Evolutionary conservation across 2,329 filamentous ascomycete genomes (phyloP), one percentile per base, ranked within the genome.

Genomic region (Fusarium proliferatum): DNA sequence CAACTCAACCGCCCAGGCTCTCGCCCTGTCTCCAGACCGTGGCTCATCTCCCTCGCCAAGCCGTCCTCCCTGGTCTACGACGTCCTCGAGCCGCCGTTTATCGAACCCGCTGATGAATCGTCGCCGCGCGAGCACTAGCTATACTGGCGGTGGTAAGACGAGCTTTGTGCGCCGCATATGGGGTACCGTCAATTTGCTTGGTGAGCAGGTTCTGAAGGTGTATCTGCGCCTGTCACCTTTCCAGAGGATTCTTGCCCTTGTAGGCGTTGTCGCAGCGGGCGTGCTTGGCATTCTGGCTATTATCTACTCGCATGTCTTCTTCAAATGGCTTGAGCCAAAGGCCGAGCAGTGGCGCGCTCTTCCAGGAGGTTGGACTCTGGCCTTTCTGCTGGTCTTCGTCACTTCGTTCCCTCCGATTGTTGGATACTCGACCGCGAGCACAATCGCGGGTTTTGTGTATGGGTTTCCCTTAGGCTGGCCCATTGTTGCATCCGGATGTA

Each of bases 361-460:
- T 9, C 88, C 86, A 2, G 91, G 88, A 59, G 96, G 94, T 48
- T 96, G 90, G 86, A 85, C 89, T 67, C 88, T 98, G 56, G 86
- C 96, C 43, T 97, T 94, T 89, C 81, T 88, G 38, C 85, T 94
- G 76, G 92, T 93, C 41, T 94, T 95, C 80, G 80, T 88, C 45
- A 92, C 95, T 21, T 94, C 92, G 5, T 97, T 97, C 81, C 95
- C 95, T 26, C 95, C 95, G 5, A 82, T 97, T 77, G 92, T 98
- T 72, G 95, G 95, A 19, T 97, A 97, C 85, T 94, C 92, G 69
- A 94, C 92, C 3, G 91, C 92, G 76, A 83, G 86, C 66, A 89
- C 86, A 33, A 80, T 89, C 33, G 83, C 86, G 11, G 86, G 86
- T 36, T 86, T 90, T 76, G 86, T 90, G 19, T 90, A 86, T 78